Base-by-base conservation (phyloP, 768 basidiomycete genomes). In the Clitopilus passeckerianus region DNA sequence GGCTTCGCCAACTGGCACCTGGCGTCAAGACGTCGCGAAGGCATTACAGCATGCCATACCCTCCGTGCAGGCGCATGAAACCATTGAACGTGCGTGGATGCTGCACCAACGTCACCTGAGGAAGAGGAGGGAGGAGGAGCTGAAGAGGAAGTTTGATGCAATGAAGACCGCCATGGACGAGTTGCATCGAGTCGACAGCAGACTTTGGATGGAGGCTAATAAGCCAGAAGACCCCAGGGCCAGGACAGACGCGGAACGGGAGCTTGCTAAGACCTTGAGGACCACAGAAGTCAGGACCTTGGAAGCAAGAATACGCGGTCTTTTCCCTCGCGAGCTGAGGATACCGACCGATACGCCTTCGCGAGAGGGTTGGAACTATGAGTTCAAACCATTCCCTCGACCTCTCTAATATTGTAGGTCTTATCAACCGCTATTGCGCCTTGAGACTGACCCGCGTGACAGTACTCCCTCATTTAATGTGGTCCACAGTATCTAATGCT, bases 61-160 rank as follows among this genome's bases (percentile, higher is more conserved):
- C 12, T 92, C 91, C 2, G 83, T 80, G 5, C 93, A 96, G 71
- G 93, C 91, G 0, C 93, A 97, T 74, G 84, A 93, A 62, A 97
- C 93, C 1, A 94, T 97, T 57, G 89, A 93, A 63, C 85, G 95
- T 33, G 95, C 95, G 3, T 98, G 91, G 90, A 76, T 87, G 56
- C 80, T 98, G 10, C 86, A 93, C 74, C 80, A 84, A 63, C 83
- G 95, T 30, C 87, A 91, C 67, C 60, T 86, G 37, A 84, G 95
- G 43, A 84, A 89, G 67, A 76, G 80, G 61, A 80, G 90, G 50
- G 82, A 86, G 27, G 84, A 78, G 34, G 90, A 93, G 67, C 69
- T 91, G 61, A 75, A 77, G 59, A 81, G 86, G 72, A 95, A 95
- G 72, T 94, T 87, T 67, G 80, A 85, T 58, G 82, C 84, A 66